Conservation (phyloP, 2,329 filamentous ascomycete genomes). For the Trichoderma sp. region DNA sequence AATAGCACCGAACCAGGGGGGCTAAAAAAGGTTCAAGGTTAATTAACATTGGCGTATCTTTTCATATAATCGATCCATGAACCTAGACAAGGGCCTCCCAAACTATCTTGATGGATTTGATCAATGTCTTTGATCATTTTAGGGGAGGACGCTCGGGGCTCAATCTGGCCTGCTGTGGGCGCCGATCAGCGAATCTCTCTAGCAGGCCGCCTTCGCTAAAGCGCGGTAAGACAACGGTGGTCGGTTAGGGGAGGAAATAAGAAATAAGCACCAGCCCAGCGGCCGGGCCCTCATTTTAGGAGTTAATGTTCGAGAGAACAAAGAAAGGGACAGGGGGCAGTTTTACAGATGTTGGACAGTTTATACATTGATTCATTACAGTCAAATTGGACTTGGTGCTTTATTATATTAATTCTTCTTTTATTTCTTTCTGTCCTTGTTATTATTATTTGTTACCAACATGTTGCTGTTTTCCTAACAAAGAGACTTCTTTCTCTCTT, state of each 20-base stretch:
- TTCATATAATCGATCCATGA: not conserved
- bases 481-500: not conserved
- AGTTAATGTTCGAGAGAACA: not conserved
- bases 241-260: not conserved
- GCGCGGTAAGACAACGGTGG: not conserved
- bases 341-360: not conserved
- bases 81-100: not conserved
- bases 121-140: not conserved
- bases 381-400: no score
- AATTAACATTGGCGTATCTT: not conserved
- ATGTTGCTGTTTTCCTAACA: not conserved
- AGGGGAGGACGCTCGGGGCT: not conserved
- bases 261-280: not conserved
- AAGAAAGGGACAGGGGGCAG: not conserved
- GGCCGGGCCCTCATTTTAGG: not conserved
- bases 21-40: not conserved
- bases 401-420: not conserved
- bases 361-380: not conserved
- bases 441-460: not conserved
- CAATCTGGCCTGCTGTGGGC: not conserved
- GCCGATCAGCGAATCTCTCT: constrained; percentile 13
- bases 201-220: not conserved
- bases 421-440: not conserved
- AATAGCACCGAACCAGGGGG: not conserved
- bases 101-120: not conserved